Percentiles rank a stretch among this genome's conserved stretches.
Evolutionary conservation across 306 rosid genomes (phyloP).

Genomic region (Casuarina equisetifolia): DNA sequence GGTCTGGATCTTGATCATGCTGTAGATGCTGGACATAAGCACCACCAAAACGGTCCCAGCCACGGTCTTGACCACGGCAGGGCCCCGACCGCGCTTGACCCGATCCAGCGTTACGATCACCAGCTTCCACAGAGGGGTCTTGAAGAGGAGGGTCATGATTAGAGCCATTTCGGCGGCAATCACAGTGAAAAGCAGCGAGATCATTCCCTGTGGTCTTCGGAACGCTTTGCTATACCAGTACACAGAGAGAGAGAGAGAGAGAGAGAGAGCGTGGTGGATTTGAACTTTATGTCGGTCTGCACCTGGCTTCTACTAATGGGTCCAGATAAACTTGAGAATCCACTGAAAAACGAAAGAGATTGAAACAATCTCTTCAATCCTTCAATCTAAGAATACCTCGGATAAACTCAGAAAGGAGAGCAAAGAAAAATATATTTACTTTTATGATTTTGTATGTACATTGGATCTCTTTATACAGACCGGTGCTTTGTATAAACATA

Average conservation of each 20-base stretch:
- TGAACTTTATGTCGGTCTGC: not conserved
- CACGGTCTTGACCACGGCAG: slow-evolving; percentile 65
- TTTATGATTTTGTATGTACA: no score
- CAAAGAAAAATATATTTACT: no score
- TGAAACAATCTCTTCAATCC: no score
- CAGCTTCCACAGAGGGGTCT: slow-evolving; percentile 78
- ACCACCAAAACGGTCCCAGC: slow-evolving; percentile 66
- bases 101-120: slow-evolving; percentile 70
- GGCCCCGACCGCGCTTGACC: slow-evolving; percentile 84
- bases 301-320: no score
- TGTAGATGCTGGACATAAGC: slow-evolving; percentile 56
- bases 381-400: no score
- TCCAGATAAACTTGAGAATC: no score
- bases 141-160: slow-evolving; percentile 66
- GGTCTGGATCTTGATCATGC: slow-evolving; percentile 58
- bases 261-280: not conserved
- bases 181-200: slow-evolving; percentile 68
- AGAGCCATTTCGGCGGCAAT: slow-evolving; percentile 60
- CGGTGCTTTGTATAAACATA: no score
- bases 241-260: not conserved
- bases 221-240: not conserved
- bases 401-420: no score
- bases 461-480: no score
- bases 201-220: slow-evolving; percentile 42
- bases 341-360: no score